These are phyloP conservation scores for Paraconiothyrium sp. DNA, from an alignment of 2,329 filamentous ascomycete species.

Conservation along the genomic window DNA sequence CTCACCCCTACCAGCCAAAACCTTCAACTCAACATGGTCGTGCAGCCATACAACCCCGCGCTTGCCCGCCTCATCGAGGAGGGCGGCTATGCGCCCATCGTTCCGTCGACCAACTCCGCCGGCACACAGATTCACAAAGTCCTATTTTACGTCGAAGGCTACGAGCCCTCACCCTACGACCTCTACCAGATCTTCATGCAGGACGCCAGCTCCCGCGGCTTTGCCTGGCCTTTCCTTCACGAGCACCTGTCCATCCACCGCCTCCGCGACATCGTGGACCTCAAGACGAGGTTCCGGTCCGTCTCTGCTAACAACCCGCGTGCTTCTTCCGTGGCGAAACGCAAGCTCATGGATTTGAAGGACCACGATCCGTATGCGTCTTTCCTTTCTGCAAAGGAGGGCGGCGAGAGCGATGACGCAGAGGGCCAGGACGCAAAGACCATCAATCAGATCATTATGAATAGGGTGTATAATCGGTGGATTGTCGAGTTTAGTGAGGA, in stretches of 20 bases:
- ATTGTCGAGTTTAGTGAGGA: constrained; percentile 66
- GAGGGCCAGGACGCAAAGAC: constrained; percentile 16
- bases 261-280: constrained; percentile 42
- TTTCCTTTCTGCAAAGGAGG: constrained; percentile 20
- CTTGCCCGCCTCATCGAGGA: constrained; percentile 42
- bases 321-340: constrained; percentile 23
- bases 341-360: background rate
- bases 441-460: constrained; percentile 42
- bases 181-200: constrained; percentile 38
- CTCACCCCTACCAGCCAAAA: constrained; percentile 47
- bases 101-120: constrained; percentile 23
- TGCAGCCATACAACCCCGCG: constrained; percentile 55
- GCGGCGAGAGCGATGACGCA: constrained; percentile 18
- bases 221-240: constrained; percentile 42
- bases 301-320: constrained; percentile 33
- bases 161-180: constrained; percentile 40
- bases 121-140: constrained; percentile 41
- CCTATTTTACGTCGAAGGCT: constrained; percentile 47
- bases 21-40: constrained; percentile 37
- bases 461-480: constrained; percentile 57
- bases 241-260: constrained; percentile 34
- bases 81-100: constrained; percentile 47
- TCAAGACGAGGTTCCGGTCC: constrained; percentile 28
- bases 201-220: constrained; percentile 46
- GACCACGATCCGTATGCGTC: constrained; percentile 18